phyloP scores from a whole-genome alignment of 306 rosid genomes.

The Glycine soja region DNA sequence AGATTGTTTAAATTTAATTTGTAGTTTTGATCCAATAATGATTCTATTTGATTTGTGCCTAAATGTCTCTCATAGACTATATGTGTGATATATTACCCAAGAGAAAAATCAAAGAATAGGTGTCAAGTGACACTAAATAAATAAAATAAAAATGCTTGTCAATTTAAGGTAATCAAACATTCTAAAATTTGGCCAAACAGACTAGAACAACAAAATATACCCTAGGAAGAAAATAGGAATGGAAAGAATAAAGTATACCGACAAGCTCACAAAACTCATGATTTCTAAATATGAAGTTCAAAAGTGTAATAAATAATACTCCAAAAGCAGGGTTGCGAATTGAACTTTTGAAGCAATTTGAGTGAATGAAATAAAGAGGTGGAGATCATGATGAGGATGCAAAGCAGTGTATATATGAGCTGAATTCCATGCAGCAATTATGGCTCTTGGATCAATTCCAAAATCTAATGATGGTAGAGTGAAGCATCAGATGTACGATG shows the following conservation, averaged over 20 bases:
- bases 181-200: neutral
- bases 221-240: neutral
- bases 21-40: too few relatives aligned
- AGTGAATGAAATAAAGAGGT: conserved; percentile 11
- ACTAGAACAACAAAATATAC: neutral
- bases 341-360: conserved; percentile 47
- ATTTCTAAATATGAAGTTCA: conserved; percentile 56
- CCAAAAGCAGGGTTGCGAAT: conserved; percentile 45
- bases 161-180: neutral
- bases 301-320: conserved; percentile 56
- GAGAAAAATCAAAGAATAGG: neutral
- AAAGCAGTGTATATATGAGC: conserved; percentile 34
- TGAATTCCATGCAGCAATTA: conserved; percentile 86
- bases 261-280: conserved; percentile 55
- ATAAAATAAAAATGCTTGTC: neutral
- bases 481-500: conserved; percentile 67
- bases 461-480: conserved; percentile 66
- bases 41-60: too few relatives aligned
- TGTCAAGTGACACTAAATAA: neutral
- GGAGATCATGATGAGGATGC: conserved; percentile 18
- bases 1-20: too few relatives aligned
- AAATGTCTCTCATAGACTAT: too few relatives aligned
- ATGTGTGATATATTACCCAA: too few relatives aligned
- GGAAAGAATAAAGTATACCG: neutral
- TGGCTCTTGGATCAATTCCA: conserved; percentile 61